Conservation (phyloP, 192 early-diverging fungal species). For the Backusella tuberculispora region DNA sequence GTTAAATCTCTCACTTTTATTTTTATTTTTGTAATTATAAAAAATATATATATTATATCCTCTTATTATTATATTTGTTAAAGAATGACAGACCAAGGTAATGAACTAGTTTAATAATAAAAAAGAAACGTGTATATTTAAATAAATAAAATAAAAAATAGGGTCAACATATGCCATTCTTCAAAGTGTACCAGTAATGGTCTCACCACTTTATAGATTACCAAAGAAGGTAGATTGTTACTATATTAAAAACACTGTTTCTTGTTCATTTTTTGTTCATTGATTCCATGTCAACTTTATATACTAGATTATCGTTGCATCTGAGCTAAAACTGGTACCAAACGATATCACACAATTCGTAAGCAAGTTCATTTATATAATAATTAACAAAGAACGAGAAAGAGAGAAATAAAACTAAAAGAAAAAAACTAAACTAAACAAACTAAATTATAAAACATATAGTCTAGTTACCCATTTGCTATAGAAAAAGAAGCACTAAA, state of each 20-base stretch:
- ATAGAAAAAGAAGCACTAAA: slow-evolving; percentile 55
- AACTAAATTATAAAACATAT: background rate
- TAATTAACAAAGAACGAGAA: background rate
- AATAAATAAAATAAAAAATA: background rate
- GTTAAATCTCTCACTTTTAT: background rate
- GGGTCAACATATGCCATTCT: slow-evolving; percentile 38
- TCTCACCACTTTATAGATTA: slow-evolving; percentile 37
- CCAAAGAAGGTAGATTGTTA: slow-evolving; percentile 33
- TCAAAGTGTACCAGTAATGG: slow-evolving; percentile 42
- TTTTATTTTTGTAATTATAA: no score
- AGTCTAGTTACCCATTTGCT: slow-evolving; percentile 51
- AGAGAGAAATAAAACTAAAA: background rate
- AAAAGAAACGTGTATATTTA: background rate
- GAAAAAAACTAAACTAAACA: background rate
- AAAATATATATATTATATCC: background rate
- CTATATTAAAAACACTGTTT: background rate
- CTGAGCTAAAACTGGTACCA: slow-evolving; percentile 33
- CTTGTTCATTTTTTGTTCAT: background rate
- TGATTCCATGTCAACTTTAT: no score
- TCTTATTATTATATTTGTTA: background rate
- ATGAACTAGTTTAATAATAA: background rate
- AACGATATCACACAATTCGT: slow-evolving; percentile 18
- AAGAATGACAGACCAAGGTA: slow-evolving; percentile 12
- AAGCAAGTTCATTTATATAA: slow-evolving; percentile 6
- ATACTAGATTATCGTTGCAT: slow-evolving; percentile 27